Conservation (phyloP, 768 basidiomycete species). For the Rhodotorula babjevae region DNA sequence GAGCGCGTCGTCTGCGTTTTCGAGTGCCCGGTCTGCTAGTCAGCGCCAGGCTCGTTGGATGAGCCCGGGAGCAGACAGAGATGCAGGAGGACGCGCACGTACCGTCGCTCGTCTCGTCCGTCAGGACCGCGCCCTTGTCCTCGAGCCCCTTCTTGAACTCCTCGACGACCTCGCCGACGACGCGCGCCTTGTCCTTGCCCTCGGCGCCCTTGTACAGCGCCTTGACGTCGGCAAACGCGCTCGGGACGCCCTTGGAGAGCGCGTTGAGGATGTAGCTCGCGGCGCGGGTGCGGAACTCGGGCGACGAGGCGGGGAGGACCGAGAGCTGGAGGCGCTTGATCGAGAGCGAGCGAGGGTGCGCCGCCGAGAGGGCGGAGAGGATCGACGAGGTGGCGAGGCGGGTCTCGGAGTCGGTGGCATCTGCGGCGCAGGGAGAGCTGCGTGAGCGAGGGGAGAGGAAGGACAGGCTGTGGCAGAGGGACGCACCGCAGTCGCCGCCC, state of each 20-base stretch:
- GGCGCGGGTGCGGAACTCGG: constrained; percentile 59
- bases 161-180: constrained; percentile 67
- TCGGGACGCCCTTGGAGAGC: constrained; percentile 81
- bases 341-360: constrained; percentile 64
- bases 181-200: constrained; percentile 60
- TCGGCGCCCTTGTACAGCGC: constrained; percentile 60
- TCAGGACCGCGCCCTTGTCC: constrained; percentile 38
- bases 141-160: constrained; percentile 22
- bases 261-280: constrained; percentile 64
- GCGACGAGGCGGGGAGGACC: constrained; percentile 55
- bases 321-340: constrained; percentile 70
- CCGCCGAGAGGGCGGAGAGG: constrained; percentile 59
- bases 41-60: neutral
- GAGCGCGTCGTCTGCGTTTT: constrained; percentile 38
- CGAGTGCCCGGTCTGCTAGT: neutral
- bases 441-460: neutral
- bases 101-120: constrained; percentile 12
- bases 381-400: constrained; percentile 56
- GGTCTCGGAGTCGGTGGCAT: constrained; percentile 49
- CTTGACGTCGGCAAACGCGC: constrained; percentile 87
- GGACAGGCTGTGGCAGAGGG: neutral
- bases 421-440: neutral
- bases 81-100: neutral
- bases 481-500: constrained; percentile 63
- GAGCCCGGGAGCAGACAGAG: neutral